Evolutionary conservation across 2,329 filamentous ascomycete species (phyloP), one percentile per base, ranked within the genome.

Genomic region (Clarireedia monteithiana): DNA sequence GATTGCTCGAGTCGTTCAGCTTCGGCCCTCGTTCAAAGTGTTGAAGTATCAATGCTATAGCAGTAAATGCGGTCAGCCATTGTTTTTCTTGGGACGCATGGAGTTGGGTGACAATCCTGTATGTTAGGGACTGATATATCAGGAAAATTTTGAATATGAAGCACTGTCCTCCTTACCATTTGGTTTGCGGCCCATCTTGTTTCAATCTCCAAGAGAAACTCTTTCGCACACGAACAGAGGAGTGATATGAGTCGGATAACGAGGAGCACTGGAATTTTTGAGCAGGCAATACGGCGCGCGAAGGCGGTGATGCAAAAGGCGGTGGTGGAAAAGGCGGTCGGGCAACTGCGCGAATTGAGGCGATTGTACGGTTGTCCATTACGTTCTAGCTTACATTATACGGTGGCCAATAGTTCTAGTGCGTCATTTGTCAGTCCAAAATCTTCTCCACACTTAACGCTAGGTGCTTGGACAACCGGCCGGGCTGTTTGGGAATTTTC

Each of bases 21-120:
- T 96, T 96, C 40, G 83, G 81, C 9, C 91, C 91, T 64, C 91
- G 83, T 70, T 89, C 83, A 71, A 96, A 96, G 76, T 90, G 94
- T 73, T 92, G 84, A 71, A 89, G 80, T 70, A 96, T 91, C 64
- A 95, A 78, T 12, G 64, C 66, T 68, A 49, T 55, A 17, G 45
- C 36, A 53, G 38, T 58, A 50, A 7, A 50, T 26, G 47, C 30
- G 39, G 45, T 61, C 49, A 61, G 55, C 48, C 48, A 53, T 56
- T 38, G 26, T 38, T 55, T 53, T 48, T 45, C 20, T 36, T 17
- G 42, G 24, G 23, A 30, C 24, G 36, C 7, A 40, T 34, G 40
- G 47, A 49, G 30, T 38, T 27, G 45, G 26, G 47, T n/a, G 36
- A 36, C 20, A 30, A 45, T 27, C 44, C 48, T 40, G 27, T 44